Evolutionary conservation across 1,139 yeast genomes (phyloP), one percentile per base, ranked within the genome.

Genomic region (Kazachstania sp.): DNA sequence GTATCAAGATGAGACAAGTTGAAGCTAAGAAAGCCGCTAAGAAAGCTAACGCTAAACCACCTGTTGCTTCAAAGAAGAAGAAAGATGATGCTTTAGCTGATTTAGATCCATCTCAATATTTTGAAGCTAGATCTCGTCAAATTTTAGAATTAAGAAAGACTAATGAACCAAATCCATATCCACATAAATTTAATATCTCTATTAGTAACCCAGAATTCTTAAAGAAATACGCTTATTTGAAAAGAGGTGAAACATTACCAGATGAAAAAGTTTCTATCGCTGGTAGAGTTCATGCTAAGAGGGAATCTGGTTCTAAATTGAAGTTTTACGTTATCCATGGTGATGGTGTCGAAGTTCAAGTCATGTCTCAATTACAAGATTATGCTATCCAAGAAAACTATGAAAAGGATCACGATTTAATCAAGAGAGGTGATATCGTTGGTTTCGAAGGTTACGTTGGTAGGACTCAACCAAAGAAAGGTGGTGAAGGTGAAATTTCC

Each of bases 361-460:
- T 88, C 56, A 88, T 92, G 85, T 95, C 97, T 49, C 98, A 92
- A 75, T 94, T 95, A 50, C 94, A 86, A 70, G 95, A 86, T 58
- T 64, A 64, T 50, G 47, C 52, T 45, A 73, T 72, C 41, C 77
- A 74, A 51, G 72, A 71, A 37, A 79, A 76, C 55, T 86, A 83
- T 67, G 92, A 86, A 64, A 74, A 76, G 58, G 82, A 86, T 77
- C 97, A 92, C 68, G 96, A 87, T 58, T 68, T 83, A 58, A 75
- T 92, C 66, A 85, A 92, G 75, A 85, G 98, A 76, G 98, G 98
- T 73, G 98, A 92, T 68, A 83, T 92, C 59, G 80, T 92, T 57
- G 98, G 98, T 71, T 90, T 92, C 58, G 81, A 77, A 61, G 98
- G 98, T 62, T 90, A 87, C 71, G 97, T 97, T 54, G 97, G 95